Evolutionary conservation across 441 rosid genomes (phyloP).

Genomic region (Pelargonium australe): DNA sequence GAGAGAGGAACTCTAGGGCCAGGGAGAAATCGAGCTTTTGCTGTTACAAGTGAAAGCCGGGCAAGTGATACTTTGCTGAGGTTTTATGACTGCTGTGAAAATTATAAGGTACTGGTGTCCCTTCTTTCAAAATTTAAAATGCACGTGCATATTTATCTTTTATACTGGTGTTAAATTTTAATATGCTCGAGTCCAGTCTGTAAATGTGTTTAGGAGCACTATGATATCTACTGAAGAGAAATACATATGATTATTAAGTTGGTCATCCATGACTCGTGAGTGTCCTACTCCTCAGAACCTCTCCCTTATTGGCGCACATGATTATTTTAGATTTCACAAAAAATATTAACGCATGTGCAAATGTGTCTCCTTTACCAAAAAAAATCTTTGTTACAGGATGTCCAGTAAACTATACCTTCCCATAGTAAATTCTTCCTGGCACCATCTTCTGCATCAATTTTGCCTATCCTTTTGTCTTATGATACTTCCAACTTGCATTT

Average conservation of each 20-base stretch:
- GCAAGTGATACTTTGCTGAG: constrained; percentile 78
- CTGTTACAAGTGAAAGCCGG: constrained; percentile 86
- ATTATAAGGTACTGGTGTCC: constrained; percentile 55
- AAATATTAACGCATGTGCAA: background rate
- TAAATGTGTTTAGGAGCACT: background rate
- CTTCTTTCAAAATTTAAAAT: background rate
- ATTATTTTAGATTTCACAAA: background rate
- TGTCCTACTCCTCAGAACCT: background rate
- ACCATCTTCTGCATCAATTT: too few species aligned
- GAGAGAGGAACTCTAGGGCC: constrained; percentile 79
- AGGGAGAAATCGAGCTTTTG: constrained; percentile 67
- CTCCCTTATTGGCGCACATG: background rate
- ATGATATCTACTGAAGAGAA: background rate
- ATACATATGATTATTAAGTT: background rate
- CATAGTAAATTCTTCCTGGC: too few species aligned
- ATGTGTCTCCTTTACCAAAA: too few species aligned
- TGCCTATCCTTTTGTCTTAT: too few species aligned
- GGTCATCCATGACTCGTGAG: background rate
- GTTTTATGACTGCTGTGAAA: constrained; percentile 73
- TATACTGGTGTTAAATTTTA: background rate
- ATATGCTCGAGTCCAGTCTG: background rate
- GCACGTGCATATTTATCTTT: background rate
- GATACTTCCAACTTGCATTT: background rate
- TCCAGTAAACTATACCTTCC: too few species aligned
- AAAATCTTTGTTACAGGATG: too few species aligned